A percentile compares a stretch with the other conserved stretches of the same genome.
Conservation (phyloP, 2,329 filamentous ascomycete species). For the Drechmeria coniospora region DNA sequence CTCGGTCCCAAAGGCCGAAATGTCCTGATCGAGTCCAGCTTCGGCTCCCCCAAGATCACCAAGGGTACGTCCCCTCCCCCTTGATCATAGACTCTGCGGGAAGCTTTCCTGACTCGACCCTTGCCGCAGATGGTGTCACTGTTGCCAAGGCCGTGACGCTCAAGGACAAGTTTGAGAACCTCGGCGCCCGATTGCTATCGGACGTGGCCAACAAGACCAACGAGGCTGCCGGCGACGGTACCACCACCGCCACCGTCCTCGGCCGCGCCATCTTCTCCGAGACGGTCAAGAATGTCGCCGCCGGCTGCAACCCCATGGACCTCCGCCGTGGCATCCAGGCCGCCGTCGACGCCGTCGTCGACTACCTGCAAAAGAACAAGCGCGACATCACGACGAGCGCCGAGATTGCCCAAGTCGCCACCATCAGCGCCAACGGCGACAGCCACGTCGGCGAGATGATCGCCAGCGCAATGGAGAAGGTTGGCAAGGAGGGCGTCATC, state of each 20-base stretch:
- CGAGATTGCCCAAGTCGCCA: slow-evolving; percentile 95
- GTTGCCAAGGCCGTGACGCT: slow-evolving; percentile 81
- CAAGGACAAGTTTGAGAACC: slow-evolving; percentile 99
- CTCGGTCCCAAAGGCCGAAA: slow-evolving; percentile 97
- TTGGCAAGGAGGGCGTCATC: slow-evolving; percentile 99
- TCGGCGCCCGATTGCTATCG: slow-evolving; percentile 89
- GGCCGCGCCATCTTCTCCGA: slow-evolving; percentile 98
- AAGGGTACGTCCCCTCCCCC: slow-evolving; percentile 52
- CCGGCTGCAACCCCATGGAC: slow-evolving; percentile 99
- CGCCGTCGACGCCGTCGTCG: slow-evolving; percentile 84
- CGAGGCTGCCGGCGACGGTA: slow-evolving; percentile 96
- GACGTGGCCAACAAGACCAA: slow-evolving; percentile 99
- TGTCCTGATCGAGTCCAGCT: slow-evolving; percentile 95
- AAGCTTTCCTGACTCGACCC: not conserved
- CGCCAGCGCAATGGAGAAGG: slow-evolving; percentile 98
- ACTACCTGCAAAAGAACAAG: slow-evolving; percentile 92
- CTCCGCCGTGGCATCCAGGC: slow-evolving; percentile 93
- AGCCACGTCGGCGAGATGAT: slow-evolving; percentile 89
- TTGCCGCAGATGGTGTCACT: slow-evolving; percentile 71
- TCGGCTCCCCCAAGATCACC: slow-evolving; percentile 98
- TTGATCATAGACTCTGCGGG: not conserved
- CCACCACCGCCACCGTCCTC: slow-evolving; percentile 92
- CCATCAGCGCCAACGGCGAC: slow-evolving; percentile 96
- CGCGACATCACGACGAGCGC: slow-evolving; percentile 93
- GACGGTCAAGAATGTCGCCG: slow-evolving; percentile 98